Conservation (phyloP, 83 land plant genomes). For the Isoetes engelmannii region DNA sequence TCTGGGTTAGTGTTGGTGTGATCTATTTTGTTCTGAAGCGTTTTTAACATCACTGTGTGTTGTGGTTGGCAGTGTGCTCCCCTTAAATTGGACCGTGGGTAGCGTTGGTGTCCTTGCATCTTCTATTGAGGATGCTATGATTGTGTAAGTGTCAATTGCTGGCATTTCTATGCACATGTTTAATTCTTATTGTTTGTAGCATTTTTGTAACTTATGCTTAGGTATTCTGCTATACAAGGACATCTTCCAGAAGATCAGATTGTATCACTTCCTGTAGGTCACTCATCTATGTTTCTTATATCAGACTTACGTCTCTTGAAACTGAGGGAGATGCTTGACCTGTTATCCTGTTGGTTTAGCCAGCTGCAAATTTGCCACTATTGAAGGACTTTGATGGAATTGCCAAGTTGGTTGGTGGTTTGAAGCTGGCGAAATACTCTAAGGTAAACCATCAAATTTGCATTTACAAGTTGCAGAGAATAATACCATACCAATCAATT, state of each 20-base stretch:
- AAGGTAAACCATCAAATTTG: constrained; percentile 33
- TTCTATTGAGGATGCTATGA: constrained; percentile 81
- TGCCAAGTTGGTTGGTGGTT: constrained; percentile 22
- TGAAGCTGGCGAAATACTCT: constrained; percentile 67
- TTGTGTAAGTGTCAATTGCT: constrained; percentile 42
- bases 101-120: constrained; percentile 74
- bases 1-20: constrained; percentile 43
- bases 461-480: no score
- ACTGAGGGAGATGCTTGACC: not conserved
- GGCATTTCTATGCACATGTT: not conserved
- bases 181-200: not conserved
- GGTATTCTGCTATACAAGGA: constrained; percentile 76
- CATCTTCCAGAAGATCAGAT: constrained; percentile 34
- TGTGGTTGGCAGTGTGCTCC: constrained; percentile 56
- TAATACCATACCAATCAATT: no score
- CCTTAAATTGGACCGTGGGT: constrained; percentile 85
- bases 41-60: not conserved
- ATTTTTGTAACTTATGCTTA: constrained; percentile 19
- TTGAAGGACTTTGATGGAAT: constrained; percentile 33
- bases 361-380: constrained; percentile 48
- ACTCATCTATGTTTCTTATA: not conserved
- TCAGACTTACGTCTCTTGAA: no score
- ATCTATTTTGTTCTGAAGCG: not conserved
- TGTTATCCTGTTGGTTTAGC: constrained; percentile 35
- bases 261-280: constrained; percentile 38